These are phyloP conservation scores for Galerina marginata DNA, from an alignment of 768 basidiomycete genomes.

Conservation along the genomic window DNA sequence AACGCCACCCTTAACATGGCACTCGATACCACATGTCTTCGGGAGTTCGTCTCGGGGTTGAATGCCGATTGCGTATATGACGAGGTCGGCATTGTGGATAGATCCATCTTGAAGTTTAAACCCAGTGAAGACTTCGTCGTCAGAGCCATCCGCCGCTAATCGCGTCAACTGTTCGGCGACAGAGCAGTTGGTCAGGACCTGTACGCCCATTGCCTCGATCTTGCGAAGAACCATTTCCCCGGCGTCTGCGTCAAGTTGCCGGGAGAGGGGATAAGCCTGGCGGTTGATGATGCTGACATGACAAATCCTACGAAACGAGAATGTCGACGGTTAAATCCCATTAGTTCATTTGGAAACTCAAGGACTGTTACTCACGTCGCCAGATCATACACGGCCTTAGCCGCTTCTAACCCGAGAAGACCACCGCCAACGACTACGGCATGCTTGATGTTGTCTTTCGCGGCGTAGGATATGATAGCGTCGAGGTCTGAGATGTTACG, in stretches of 20 bases:
- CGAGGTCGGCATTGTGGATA: conserved; percentile 53
- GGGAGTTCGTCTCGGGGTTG: conserved; percentile 74
- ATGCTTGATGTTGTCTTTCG: conserved; percentile 46
- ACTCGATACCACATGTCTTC: conserved; percentile 53
- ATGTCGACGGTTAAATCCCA: too few species aligned
- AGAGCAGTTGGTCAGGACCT: conserved; percentile 32
- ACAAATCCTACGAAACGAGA: conserved; percentile 5
- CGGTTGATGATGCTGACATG: conserved; percentile 25
- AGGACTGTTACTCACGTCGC: conserved; percentile 9
- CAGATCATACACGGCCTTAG: conserved; percentile 72
- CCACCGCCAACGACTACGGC: conserved; percentile 73
- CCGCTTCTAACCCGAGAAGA: conserved; percentile 74
- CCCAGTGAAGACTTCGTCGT: conserved; percentile 41
- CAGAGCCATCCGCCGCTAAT: too few species aligned
- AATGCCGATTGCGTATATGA: conserved; percentile 75
- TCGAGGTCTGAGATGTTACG: conserved; percentile 74
- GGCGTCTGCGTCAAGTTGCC: conserved; percentile 35
- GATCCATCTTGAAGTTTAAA: conserved; percentile 54
- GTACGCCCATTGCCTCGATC: conserved; percentile 46
- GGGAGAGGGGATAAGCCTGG: conserved; percentile 17
- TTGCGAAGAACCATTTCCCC: conserved; percentile 23
- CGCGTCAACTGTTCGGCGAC: conserved; percentile 24
- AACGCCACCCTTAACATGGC: conserved; percentile 57
- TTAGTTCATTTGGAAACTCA: too few species aligned
- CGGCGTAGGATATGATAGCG: conserved; percentile 61